Base-by-base conservation (phyloP, 305 asterid genomes). In the Fraxinus velutina region DNA sequence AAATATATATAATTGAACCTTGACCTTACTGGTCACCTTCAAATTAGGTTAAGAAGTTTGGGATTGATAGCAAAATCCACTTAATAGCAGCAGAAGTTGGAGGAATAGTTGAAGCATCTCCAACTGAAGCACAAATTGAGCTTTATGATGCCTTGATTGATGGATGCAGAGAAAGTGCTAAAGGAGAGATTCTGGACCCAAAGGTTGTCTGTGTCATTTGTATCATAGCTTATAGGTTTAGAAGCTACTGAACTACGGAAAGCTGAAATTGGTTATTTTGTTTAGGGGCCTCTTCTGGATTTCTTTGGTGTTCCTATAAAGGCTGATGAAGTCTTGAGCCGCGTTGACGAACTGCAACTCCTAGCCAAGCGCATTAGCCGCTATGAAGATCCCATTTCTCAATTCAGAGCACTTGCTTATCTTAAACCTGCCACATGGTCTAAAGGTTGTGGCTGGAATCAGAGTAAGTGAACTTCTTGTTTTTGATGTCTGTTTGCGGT, bases 361-460 rank as follows among this genome's bases (percentile, higher is more conserved):
- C 94, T 97, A 85, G 96, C 97, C 79, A 97, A 94, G 89, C 95
- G 99, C 84, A 91, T 97, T 86, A 86, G 89, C 83, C 92, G 97
- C 47, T 94, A 97, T 80, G 94, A 87, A 76, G 97, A 94, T 86
- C 99, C 99, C 66, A 37, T 97, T 42, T 87, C 93, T 75, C 99
- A 97, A 86, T 97, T 94, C 87, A 88, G 96, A 87, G 92, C 97
- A 44, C 89, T 97, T 80, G 90, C 92, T 79, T 94, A 88, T 87
- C 97, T 93, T 80, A 97, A 93, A 85, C 98, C 98, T 79, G 93
- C 98, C 76, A 91, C 98, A 0, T 97, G 99, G 99, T 95, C 99
- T 76, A 97, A 94, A 89, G 99, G 99, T 55, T 97, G 99, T 92
- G 98, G 99, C 83, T 97, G 99, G 99, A 97, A 94, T 84, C 99